Evolutionary conservation across 176 grass and related monocot species (phyloP), one percentile per base, ranked within the genome.

Genomic region (Panicum miliaceum): DNA sequence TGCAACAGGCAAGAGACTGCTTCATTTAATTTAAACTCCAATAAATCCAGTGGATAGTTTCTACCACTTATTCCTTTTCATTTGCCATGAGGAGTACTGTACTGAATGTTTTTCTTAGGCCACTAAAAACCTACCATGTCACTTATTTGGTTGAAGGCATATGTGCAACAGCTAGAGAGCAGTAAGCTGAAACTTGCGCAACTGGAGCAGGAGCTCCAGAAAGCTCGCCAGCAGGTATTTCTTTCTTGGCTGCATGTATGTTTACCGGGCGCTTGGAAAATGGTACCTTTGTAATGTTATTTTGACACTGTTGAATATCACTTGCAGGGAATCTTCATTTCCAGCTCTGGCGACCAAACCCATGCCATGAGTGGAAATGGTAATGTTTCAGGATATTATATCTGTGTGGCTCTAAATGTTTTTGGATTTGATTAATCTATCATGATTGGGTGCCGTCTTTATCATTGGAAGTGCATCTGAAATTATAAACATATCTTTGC

Each of bases 91-190:
- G 26, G 65, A 64, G 57, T 54, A 29, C 60, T n/a, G 29, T 77
- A 47, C 40, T 51, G 47, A 29, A 47, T 84, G 64, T 48, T 48
- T 63, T 82, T 29, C 35, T 78, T 64, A 40, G 14, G 18, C 48
- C 66, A 82, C 47, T 81, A 5, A 64, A 25, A 86, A 27, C 13
- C 52, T 40, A 59, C 20, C 25, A 6, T 58, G 32, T 46, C 53
- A 56, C 14, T 58, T 64, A 6, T 90, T 65, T 82, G 47, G 62
- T 84, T 48, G 47, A 86, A 94, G 92, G 86, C 92, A 73, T 94
- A 94, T 86, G 92, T 94, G 54, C 92, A 94, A 78, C 92, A 94
- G 78, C 84, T 94, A 25, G 92, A 94, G 84, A 86, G 89, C 84
- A 94, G 92, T 75, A 94, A 90, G 82, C 79, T 94, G 57, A 94